Conservation (phyloP, 2,329 filamentous ascomycete genomes). For the Rhinocladiella similis region DNA sequence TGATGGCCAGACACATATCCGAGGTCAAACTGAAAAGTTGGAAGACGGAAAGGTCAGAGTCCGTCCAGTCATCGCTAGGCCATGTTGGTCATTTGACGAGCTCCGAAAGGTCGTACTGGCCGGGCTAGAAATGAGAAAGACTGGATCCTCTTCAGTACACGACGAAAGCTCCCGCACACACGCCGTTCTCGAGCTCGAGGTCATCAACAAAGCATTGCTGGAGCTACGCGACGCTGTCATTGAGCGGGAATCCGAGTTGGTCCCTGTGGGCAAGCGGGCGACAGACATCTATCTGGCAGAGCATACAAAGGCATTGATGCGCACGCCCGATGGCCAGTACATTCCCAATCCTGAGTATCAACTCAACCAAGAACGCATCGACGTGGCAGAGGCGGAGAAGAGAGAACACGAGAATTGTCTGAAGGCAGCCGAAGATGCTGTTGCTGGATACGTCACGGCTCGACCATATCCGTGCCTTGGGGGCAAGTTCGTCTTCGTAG, state of each 20-base stretch:
- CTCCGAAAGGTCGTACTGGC: slow-evolving; percentile 33
- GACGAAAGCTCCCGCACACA: slow-evolving; percentile 49
- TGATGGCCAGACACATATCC: slow-evolving; percentile 43
- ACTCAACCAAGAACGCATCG: slow-evolving; percentile 41
- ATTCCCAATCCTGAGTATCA: slow-evolving; percentile 37
- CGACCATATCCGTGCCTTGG: slow-evolving; percentile 36
- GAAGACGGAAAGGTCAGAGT: slow-evolving; percentile 45
- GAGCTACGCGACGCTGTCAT: slow-evolving; percentile 40
- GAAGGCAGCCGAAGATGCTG: not conserved
- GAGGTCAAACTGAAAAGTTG: slow-evolving; percentile 44
- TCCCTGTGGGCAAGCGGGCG: slow-evolving; percentile 46
- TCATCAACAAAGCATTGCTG: slow-evolving; percentile 39
- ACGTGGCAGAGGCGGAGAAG: slow-evolving; percentile 43
- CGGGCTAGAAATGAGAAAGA: slow-evolving; percentile 35
- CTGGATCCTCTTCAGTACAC: slow-evolving; percentile 43
- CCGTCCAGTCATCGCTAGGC: slow-evolving; percentile 36
- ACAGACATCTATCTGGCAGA: slow-evolving; percentile 45
- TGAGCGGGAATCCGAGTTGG: slow-evolving; percentile 46
- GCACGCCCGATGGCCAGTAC: slow-evolving; percentile 35
- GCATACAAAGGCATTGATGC: slow-evolving; percentile 34
- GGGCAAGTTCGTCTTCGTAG: slow-evolving; percentile 47
- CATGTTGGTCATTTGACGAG: slow-evolving; percentile 40
- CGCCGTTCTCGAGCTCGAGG: slow-evolving; percentile 45
- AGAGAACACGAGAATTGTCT: slow-evolving; percentile 37
- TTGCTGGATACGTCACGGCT: slow-evolving; percentile 30